Conservation (phyloP, 148 eudicot species). For the Hydrangea macrophylla region DNA sequence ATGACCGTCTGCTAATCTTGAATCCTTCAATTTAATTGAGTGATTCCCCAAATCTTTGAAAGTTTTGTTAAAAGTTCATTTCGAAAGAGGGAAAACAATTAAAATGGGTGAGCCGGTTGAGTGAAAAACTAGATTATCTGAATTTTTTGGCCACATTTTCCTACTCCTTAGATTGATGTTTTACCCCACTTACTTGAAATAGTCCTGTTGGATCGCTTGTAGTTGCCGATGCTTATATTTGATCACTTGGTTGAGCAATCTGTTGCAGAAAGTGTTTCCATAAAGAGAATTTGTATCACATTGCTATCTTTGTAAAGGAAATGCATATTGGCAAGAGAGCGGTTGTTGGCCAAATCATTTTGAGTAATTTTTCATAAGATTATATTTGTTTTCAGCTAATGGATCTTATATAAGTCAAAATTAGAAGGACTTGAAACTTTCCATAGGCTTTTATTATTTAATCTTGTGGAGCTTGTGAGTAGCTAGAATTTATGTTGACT, state of each 20-base stretch:
- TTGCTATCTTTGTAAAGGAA: not conserved
- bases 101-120: too few relatives aligned
- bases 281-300: not conserved
- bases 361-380: not conserved
- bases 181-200: not conserved
- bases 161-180: not conserved
- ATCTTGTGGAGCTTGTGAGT: conserved; percentile 1
- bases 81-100: too few relatives aligned
- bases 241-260: not conserved
- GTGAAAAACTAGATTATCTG: not conserved
- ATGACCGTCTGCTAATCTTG: too few relatives aligned
- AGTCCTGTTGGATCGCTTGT: not conserved
- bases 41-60: not conserved
- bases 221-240: not conserved
- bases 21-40: too few relatives aligned
- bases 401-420: not conserved
- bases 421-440: conserved; percentile 4
- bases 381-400: not conserved
- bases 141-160: not conserved
- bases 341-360: conserved; percentile 4
- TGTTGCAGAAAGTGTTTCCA: not conserved
- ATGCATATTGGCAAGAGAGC: not conserved
- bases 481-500: conserved; percentile 15
- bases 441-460: not conserved
- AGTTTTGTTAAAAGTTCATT: too few relatives aligned